Evolutionary conservation across 352 stramenopile species (phyloP), one percentile per base, ranked within the genome.

Genomic region (Phytophthora citricola): DNA sequence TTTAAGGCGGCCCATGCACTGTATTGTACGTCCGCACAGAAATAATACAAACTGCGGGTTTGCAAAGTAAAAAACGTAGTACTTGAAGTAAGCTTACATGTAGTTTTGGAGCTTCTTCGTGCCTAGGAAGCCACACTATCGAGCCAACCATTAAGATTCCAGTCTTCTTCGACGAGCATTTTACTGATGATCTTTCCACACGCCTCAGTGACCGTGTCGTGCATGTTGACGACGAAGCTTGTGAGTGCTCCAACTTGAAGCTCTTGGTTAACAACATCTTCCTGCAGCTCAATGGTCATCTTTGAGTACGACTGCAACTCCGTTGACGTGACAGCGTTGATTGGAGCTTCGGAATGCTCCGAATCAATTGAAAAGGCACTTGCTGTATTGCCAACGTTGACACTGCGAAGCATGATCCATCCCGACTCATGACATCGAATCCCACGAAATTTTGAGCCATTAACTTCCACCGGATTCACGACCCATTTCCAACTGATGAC

Each of bases 401-500:
- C 57, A 12, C 52, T 56, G 11, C 53, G 63, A 24, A 76, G 65
- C 17, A 76, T 8, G 8, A 76, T 64, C 61, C 66, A 83, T 6
- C 72, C 75, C 0, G 66, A 71, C 40, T 81, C 60, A 45, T 75
- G 58, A 15, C 75, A 80, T 17, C 60, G 63, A 31, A 83, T 26
- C 0, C 75, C 72, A 15, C 39, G 26, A 26, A 83, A 66, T 1
- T 72, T 75, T 5, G 66, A 50, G 24, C 58, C 64, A 8, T 74
- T 72, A 9, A 88, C 47, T 41, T 82, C 57, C 26, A 78, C 45
- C 5, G 79, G 79, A 58, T 83, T 68, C 15, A 75, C 48, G 3
- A 83, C 48, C 64, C 76, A 82, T 48, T 69, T 82, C 79, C 75
- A 86, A 44, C 81, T 77, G 5, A 86, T 58, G 29, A 85, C 50